These are phyloP conservation scores for Tulasnella sp. DNA, from an alignment of 768 basidiomycete genomes.

Conservation along the genomic window DNA sequence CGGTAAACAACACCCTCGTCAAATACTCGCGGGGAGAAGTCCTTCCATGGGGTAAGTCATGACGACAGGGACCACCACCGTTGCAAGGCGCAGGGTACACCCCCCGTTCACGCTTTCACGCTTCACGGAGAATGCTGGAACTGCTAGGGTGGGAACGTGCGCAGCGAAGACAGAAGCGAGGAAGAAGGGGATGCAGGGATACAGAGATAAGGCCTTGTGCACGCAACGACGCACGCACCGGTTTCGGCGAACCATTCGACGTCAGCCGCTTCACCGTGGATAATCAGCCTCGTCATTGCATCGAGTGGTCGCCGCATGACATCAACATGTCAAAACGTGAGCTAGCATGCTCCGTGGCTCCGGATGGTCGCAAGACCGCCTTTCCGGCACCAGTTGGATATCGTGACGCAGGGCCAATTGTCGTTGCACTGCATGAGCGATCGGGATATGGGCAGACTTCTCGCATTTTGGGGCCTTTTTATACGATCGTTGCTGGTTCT, in stretches of 20 bases:
- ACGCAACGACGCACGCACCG: not conserved
- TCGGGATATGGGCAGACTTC: no score
- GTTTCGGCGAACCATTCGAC: not conserved
- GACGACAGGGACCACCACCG: not conserved
- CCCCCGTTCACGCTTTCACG: no score
- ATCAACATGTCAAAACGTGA: not conserved
- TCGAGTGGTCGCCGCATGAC: no score
- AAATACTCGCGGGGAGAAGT: not conserved
- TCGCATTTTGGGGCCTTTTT: no score
- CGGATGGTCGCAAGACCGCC: not conserved
- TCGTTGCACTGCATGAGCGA: no score
- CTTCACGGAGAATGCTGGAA: not conserved
- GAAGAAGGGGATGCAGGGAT: not conserved
- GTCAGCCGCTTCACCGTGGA: not conserved
- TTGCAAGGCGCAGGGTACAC: not conserved
- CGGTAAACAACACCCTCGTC: not conserved
- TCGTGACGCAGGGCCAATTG: no score
- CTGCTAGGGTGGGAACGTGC: not conserved
- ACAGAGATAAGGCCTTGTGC: not conserved
- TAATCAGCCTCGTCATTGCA: no score
- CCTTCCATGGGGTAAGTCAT: not conserved
- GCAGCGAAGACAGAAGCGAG: not conserved
- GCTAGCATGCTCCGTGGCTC: not conserved
- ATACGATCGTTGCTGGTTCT: no score
- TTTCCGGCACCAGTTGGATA: no score